phyloP scores from a whole-genome alignment of 106 monocot genomes.

The Acorus calamus region DNA sequence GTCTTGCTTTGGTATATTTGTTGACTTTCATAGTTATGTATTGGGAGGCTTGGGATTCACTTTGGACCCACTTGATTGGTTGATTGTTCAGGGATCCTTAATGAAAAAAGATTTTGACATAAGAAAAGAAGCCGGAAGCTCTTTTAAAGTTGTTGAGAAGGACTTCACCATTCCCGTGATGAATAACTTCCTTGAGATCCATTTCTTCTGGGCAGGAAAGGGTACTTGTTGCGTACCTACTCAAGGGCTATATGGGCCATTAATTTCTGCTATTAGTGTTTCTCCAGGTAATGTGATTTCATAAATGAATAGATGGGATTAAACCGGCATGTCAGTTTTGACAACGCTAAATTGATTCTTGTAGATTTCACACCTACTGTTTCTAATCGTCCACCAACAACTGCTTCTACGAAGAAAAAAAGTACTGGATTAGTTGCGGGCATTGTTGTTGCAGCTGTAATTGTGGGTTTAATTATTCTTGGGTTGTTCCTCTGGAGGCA shows the following conservation, averaged over 20 bases:
- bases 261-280: conserved; percentile 56
- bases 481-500: conserved; percentile 28
- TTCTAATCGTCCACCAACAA: conserved; percentile 26
- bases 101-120: conserved; percentile 57
- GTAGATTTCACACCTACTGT: conserved; percentile 58
- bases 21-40: no score
- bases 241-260: conserved; percentile 59
- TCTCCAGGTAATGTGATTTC: conserved; percentile 19
- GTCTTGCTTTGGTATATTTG: no score
- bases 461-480: conserved; percentile 13
- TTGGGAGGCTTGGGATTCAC: no score
- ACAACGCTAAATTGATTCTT: not conserved
- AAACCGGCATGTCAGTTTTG: no score
- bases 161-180: conserved; percentile 33
- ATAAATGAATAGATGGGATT: no score
- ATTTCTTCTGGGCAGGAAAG: conserved; percentile 86
- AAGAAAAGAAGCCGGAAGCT: conserved; percentile 38
- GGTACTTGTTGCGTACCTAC: conserved; percentile 57
- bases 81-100: no score
- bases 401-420: conserved; percentile 21
- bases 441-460: conserved; percentile 25
- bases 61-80: no score
- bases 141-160: conserved; percentile 34
- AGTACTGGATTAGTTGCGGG: conserved; percentile 35
- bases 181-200: conserved; percentile 63